Conservation (phyloP, 768 basidiomycete species). For the Lanmaoa rubissima region DNA sequence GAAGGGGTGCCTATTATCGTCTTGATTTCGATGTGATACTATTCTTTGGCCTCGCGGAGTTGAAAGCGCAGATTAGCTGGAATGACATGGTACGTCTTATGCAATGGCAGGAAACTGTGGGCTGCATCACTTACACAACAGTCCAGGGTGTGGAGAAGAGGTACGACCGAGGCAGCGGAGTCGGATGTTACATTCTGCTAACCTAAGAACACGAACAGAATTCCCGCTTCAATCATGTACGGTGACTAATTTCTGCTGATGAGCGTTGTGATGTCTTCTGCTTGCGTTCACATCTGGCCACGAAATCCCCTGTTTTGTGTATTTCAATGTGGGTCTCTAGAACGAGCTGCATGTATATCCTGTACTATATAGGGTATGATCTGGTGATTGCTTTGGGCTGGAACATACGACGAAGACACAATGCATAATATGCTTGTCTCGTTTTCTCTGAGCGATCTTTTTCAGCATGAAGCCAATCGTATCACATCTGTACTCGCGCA, state of each 20-base stretch:
- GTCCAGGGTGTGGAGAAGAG: conserved; percentile 20
- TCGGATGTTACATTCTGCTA: not conserved
- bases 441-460: not conserved
- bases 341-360: too few relatives aligned
- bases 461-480: not conserved
- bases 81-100: conserved; percentile 20
- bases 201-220: conserved; percentile 2
- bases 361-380: not conserved
- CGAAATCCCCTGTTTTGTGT: not conserved
- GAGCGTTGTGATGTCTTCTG: not conserved
- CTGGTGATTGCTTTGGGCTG: not conserved
- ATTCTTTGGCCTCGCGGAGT: conserved; percentile 42
- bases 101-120: too few relatives aligned
- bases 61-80: conserved; percentile 47
- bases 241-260: conserved; percentile 7
- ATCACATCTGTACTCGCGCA: too few relatives aligned
- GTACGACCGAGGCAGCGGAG: not conserved
- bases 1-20: conserved; percentile 10
- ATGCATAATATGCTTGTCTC: not conserved
- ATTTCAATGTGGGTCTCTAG: not conserved
- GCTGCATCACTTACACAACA: not conserved
- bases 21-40: conserved; percentile 36
- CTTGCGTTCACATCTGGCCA: not conserved
- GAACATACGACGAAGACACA: not conserved
- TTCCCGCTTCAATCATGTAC: conserved; percentile 24